Evolutionary conservation across 2,329 filamentous ascomycete genomes (phyloP).

Genomic region (Colletotrichum trifolii): DNA sequence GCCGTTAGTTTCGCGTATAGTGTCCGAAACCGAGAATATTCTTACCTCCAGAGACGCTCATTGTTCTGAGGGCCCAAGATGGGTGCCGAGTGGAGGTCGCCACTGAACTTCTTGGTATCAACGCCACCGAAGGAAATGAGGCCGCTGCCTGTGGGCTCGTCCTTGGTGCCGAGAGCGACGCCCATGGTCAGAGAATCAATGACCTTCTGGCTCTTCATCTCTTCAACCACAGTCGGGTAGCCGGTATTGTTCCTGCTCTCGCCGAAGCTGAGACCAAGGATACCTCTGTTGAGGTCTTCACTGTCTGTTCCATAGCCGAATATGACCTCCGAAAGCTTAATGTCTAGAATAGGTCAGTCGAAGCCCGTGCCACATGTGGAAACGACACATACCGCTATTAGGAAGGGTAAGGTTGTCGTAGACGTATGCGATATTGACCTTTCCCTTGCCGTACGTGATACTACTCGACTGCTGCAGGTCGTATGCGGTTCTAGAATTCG

Average conservation of each 20-base stretch:
- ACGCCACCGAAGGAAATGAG: slow-evolving; percentile 57
- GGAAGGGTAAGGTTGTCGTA: slow-evolving; percentile 44
- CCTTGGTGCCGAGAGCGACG: slow-evolving; percentile 46
- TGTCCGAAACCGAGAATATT: background rate
- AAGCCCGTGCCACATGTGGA: too few species aligned
- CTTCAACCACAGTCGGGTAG: slow-evolving; percentile 45
- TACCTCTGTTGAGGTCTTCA: slow-evolving; percentile 44
- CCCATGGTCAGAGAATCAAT: slow-evolving; percentile 46
- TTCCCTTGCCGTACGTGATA: slow-evolving; percentile 46
- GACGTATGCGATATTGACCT: slow-evolving; percentile 43
- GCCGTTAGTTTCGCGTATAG: background rate
- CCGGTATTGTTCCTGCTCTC: slow-evolving; percentile 40
- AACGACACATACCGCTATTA: slow-evolving; percentile 39
- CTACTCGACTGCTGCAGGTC: slow-evolving; percentile 34
- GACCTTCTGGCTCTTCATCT: slow-evolving; percentile 42
- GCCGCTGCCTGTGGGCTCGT: slow-evolving; percentile 41
- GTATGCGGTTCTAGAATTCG: slow-evolving; percentile 40
- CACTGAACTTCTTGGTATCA: slow-evolving; percentile 57
- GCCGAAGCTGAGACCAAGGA: slow-evolving; percentile 47
- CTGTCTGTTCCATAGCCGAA: slow-evolving; percentile 46
- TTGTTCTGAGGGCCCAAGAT: slow-evolving; percentile 43
- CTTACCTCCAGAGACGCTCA: slow-evolving; percentile 40
- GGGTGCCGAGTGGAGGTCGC: slow-evolving; percentile 45
- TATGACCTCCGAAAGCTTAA: slow-evolving; percentile 41
- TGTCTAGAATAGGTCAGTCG: slow-evolving; percentile 28